Percentiles rank a stretch among this genome's conserved stretches.
These are phyloP conservation scores for Raphanus hybrid DNA, from an alignment of 441 rosid genomes.

Conservation along the genomic window DNA sequence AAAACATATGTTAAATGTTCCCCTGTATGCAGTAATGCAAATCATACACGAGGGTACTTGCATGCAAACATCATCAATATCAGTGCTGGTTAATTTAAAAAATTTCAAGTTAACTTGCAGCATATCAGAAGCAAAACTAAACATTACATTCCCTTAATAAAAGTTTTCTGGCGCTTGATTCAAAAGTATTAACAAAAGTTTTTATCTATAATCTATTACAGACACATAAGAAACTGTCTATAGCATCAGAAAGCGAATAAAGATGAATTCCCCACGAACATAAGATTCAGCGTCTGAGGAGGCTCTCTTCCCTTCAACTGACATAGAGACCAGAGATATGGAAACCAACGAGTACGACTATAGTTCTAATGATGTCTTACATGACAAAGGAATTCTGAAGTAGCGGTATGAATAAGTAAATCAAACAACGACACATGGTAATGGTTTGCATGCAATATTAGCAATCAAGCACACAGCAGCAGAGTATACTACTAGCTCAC, in stretches of 20 bases:
- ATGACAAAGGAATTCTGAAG: constrained; percentile 37
- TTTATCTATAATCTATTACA: constrained; percentile 30
- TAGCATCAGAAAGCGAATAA: constrained; percentile 24
- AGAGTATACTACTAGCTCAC: constrained; percentile 29
- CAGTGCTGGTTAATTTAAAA: background rate
- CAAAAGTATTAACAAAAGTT: constrained; percentile 14
- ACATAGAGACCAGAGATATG: constrained; percentile 49
- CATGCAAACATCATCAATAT: constrained; percentile 3
- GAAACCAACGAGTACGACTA: constrained; percentile 55
- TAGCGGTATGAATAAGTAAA: constrained; percentile 28
- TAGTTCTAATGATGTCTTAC: constrained; percentile 41
- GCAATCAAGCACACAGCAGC: constrained; percentile 43
- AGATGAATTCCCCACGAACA: constrained; percentile 38
- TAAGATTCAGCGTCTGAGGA: constrained; percentile 22
- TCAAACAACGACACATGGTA: constrained; percentile 10
- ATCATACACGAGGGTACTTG: constrained; percentile 36
- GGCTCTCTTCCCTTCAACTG: constrained; percentile 39
- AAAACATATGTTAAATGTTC: constrained; percentile 22
- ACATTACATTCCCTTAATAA: constrained; percentile 27
- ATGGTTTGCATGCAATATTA: constrained; percentile 36
- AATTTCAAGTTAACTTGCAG: no score
- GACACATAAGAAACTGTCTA: constrained; percentile 11
- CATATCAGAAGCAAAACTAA: constrained; percentile 7
- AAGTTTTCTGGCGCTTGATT: no score
- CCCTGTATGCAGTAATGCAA: constrained; percentile 27